Conservation (phyloP, 371 early-diverging fungal species). For the Syncephalastrum contaminatum region DNA sequence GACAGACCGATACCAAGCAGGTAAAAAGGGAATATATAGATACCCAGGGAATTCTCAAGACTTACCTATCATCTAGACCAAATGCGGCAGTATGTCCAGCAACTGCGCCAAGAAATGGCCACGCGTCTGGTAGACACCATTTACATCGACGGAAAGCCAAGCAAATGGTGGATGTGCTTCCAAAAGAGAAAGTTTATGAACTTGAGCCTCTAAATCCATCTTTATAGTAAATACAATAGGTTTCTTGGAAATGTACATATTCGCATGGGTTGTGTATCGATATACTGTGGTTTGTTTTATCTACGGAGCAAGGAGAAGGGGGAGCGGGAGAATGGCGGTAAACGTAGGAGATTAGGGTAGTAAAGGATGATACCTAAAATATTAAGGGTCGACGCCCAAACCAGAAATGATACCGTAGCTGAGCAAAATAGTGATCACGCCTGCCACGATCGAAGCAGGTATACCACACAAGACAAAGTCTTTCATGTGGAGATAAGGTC, state of each 20-base stretch:
- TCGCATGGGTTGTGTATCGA: too few species aligned
- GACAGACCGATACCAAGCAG: slow-evolving; percentile 70
- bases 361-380: background rate
- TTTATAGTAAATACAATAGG: background rate
- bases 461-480: slow-evolving; percentile 88
- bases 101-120: slow-evolving; percentile 89
- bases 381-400: slow-evolving; percentile 7
- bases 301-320: background rate
- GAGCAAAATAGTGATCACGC: slow-evolving; percentile 19
- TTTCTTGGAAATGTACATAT: too few species aligned
- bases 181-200: slow-evolving; percentile 97
- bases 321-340: too few species aligned
- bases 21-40: slow-evolving; percentile 34
- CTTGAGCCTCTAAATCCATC: slow-evolving; percentile 40
- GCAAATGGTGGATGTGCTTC: slow-evolving; percentile 99
- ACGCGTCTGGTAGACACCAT: slow-evolving; percentile 73
- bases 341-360: too few species aligned
- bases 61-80: slow-evolving; percentile 51
- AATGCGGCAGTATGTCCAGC: slow-evolving; percentile 84
- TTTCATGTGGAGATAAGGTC: slow-evolving; percentile 73
- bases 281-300: background rate
- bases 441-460: slow-evolving; percentile 68
- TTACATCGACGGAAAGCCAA: slow-evolving; percentile 79
- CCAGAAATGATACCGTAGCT: slow-evolving; percentile 20
- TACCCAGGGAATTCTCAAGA: too few species aligned